Conservation (phyloP, 2,329 filamentous ascomycete genomes). For the Penicillium concentricum region DNA sequence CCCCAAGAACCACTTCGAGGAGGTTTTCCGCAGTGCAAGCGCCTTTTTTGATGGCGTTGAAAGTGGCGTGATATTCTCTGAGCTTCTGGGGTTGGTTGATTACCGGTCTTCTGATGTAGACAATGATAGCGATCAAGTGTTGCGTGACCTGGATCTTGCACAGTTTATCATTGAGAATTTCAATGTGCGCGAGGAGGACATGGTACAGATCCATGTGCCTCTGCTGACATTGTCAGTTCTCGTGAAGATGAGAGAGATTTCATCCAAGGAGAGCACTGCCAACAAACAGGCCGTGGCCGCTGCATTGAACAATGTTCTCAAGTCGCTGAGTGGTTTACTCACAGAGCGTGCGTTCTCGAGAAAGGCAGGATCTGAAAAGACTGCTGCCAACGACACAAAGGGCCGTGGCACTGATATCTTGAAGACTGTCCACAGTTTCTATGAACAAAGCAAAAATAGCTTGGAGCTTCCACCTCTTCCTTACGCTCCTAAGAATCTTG, state of each 20-base stretch:
- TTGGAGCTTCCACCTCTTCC: slow-evolving; percentile 62
- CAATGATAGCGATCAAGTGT: slow-evolving; percentile 47
- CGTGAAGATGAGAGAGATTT: slow-evolving; percentile 44
- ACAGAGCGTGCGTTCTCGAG: slow-evolving; percentile 50
- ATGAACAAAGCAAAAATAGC: slow-evolving; percentile 68
- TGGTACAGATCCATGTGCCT: slow-evolving; percentile 83
- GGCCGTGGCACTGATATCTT: slow-evolving; percentile 49
- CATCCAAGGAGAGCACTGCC: slow-evolving; percentile 16
- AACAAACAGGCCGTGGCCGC: slow-evolving; percentile 23
- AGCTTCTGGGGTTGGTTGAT: slow-evolving; percentile 67
- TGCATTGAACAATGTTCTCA: slow-evolving; percentile 31
- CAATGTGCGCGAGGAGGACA: slow-evolving; percentile 93
- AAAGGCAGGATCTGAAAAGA: slow-evolving; percentile 40
- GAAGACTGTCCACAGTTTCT: slow-evolving; percentile 64
- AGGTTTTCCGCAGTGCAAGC: slow-evolving; percentile 88
- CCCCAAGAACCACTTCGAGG: slow-evolving; percentile 70
- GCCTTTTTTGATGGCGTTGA: slow-evolving; percentile 98
- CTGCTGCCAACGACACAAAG: slow-evolving; percentile 12
- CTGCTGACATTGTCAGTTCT: slow-evolving; percentile 67
- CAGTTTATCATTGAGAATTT: slow-evolving; percentile 83
- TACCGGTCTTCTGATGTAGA: slow-evolving; percentile 53
- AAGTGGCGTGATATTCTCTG: slow-evolving; percentile 86
- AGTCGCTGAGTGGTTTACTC: slow-evolving; percentile 42
- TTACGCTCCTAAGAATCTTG: slow-evolving; percentile 56
- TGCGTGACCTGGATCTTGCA: slow-evolving; percentile 68